Evolutionary conservation across 225 moss, liverwort and hornwort species (phyloP).

Genomic region (Takakia lepidozioides): DNA sequence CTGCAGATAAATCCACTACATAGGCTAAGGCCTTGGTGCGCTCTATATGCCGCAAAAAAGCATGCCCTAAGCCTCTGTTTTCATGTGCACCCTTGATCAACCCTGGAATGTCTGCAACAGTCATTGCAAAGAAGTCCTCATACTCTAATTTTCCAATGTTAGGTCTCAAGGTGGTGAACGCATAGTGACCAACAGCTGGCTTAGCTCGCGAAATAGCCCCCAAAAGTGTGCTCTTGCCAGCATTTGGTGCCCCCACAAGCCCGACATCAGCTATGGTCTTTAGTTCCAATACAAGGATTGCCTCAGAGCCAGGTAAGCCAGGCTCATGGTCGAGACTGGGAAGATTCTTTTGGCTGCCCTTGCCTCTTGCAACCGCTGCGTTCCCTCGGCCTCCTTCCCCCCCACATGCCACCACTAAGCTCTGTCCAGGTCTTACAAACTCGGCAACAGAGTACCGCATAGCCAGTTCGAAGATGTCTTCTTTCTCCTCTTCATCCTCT

Average conservation of each 20-base stretch:
- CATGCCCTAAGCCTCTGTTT: slow-evolving; percentile 85
- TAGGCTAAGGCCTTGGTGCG: slow-evolving; percentile 83
- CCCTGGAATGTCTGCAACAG: slow-evolving; percentile 94
- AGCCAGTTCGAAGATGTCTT: slow-evolving; percentile 11
- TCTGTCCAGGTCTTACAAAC: slow-evolving; percentile 79
- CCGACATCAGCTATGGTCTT: slow-evolving; percentile 91
- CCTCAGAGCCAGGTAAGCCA: slow-evolving; percentile 76
- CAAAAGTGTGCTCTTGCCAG: slow-evolving; percentile 85
- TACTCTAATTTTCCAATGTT: slow-evolving; percentile 87
- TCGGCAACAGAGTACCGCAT: slow-evolving; percentile 47
- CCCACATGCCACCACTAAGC: slow-evolving; percentile 63
- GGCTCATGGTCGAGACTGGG: slow-evolving; percentile 83
- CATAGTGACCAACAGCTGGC: slow-evolving; percentile 75
- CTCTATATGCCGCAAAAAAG: slow-evolving; percentile 91
- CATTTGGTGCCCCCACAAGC: slow-evolving; percentile 92
- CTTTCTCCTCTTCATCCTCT: slow-evolving; percentile 11
- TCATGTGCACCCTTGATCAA: slow-evolving; percentile 77
- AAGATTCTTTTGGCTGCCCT: slow-evolving; percentile 53
- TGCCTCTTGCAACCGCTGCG: slow-evolving; percentile 75
- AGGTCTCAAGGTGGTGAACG: slow-evolving; percentile 87
- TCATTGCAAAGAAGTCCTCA: slow-evolving; percentile 69
- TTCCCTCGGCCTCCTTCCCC: slow-evolving; percentile 91
- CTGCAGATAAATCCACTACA: slow-evolving; percentile 83
- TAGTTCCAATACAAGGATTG: slow-evolving; percentile 72
- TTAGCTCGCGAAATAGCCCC: slow-evolving; percentile 83